A percentile compares a stretch with the other conserved stretches of the same genome.
phyloP scores from a whole-genome alignment of 2,329 filamentous ascomycete species.

The Pyricularia sp. region DNA sequence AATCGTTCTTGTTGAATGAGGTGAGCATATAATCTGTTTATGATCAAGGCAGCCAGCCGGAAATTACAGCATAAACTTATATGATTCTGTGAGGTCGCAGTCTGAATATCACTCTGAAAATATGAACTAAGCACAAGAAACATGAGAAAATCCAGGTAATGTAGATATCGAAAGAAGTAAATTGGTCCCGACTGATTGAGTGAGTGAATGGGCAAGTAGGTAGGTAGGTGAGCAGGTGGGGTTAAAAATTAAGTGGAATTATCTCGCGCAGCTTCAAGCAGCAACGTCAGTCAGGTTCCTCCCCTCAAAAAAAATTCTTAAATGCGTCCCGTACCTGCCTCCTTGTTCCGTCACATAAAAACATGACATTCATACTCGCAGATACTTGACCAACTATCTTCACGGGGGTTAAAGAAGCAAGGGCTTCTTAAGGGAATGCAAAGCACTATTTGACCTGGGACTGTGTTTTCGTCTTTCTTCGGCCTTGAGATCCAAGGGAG shows the following conservation, averaged over 20 bases:
- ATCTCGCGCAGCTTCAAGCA: neutral
- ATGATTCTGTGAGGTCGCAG: too few species aligned
- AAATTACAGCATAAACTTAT: too few species aligned
- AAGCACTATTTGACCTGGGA: too few species aligned
- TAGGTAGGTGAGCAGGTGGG: neutral
- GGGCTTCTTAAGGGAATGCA: neutral
- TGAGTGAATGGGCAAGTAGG: neutral
- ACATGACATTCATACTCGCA: neutral
- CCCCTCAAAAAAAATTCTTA: neutral
- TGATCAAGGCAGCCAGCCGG: too few species aligned
- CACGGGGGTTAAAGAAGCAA: neutral
- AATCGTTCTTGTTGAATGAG: neutral
- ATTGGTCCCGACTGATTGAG: neutral
- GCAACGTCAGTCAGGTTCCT: neutral
- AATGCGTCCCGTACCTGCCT: neutral
- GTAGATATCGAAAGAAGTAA: neutral
- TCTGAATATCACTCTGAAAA: too few species aligned
- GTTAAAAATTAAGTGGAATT: slow-evolving; percentile 1
- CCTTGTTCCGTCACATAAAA: neutral
- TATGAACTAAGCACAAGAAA: too few species aligned
- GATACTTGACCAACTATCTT: neutral
- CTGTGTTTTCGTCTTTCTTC: too few species aligned
- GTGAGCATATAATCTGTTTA: neutral
- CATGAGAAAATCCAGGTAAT: too few species aligned
- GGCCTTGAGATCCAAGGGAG: neutral